A percentile compares a stretch with the other conserved stretches of the same genome.
phyloP scores from a whole-genome alignment of 1,284 basidiomycete species.

The Pisolithus thermaeus region DNA sequence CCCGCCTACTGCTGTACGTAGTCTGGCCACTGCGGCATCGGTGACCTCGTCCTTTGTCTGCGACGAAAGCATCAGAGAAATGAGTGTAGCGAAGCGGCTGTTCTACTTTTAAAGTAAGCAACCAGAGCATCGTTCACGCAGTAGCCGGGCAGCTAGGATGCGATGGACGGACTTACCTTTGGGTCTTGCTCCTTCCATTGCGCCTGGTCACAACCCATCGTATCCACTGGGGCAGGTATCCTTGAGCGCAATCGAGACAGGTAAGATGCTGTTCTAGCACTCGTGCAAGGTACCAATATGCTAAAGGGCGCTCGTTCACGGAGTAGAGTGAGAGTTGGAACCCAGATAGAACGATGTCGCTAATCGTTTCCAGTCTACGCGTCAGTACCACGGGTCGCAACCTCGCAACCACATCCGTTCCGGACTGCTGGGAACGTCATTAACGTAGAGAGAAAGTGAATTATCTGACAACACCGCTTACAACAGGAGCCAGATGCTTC shows the following conservation, averaged over 20 bases:
- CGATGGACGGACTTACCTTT: conserved; percentile 40
- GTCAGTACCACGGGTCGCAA: conserved; percentile 41
- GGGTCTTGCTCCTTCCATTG: conserved; percentile 59
- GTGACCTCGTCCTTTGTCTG: conserved; percentile 95
- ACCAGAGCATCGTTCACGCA: background rate
- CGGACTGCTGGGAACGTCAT: conserved; percentile 12
- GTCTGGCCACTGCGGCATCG: conserved; percentile 73
- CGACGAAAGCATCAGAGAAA: conserved; percentile 93
- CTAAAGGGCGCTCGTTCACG: conserved; percentile 58
- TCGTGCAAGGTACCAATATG: conserved; percentile 66
- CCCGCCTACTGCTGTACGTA: conserved; percentile 72
- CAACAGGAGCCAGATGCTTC: conserved; percentile 28
- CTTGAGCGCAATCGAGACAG: conserved; percentile 62
- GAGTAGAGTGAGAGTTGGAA: conserved; percentile 75
- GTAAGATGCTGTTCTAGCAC: conserved; percentile 52
- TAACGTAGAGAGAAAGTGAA: background rate
- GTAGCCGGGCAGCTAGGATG: background rate
- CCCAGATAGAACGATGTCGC: conserved; percentile 68
- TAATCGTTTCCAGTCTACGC: conserved; percentile 55
- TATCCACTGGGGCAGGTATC: conserved; percentile 82
- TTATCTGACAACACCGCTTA: conserved; percentile 15
- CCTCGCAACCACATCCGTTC: conserved; percentile 32
- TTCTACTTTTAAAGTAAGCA: conserved; percentile 41
- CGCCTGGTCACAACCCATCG: conserved; percentile 81
- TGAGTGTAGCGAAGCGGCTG: conserved; percentile 76